A percentile compares a stretch with the other conserved stretches of the same genome.
Evolutionary conservation across 257 asterid species (phyloP).

Genomic region (Pogostemon cablin): DNA sequence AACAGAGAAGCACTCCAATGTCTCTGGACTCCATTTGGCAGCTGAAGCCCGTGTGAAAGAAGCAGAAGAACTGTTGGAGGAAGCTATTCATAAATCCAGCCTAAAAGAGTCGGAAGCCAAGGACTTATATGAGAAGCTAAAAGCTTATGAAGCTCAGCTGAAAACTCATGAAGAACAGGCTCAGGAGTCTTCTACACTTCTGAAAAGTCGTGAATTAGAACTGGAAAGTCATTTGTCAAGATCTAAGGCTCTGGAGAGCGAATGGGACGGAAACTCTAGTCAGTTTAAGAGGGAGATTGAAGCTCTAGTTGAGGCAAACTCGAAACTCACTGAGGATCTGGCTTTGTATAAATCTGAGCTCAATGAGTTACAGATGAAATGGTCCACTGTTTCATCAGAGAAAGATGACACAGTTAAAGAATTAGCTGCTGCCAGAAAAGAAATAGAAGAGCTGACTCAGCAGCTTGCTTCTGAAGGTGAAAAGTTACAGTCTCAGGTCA

Average conservation of each 20-base stretch:
- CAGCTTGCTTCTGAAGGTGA: conserved; percentile 66
- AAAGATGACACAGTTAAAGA: conserved; percentile 50
- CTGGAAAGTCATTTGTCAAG: conserved; percentile 55
- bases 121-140: conserved; percentile 62
- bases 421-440: conserved; percentile 49
- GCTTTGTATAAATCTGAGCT: conserved; percentile 58
- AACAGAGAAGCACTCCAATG: conserved; percentile 62
- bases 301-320: conserved; percentile 53
- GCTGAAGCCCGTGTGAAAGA: conserved; percentile 65
- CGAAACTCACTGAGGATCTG: conserved; percentile 62
- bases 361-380: conserved; percentile 47
- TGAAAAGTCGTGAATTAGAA: conserved; percentile 56
- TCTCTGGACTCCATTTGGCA: conserved; percentile 59
- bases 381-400: conserved; percentile 49
- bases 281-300: conserved; percentile 56
- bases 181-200: conserved; percentile 50
- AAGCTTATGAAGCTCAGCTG: conserved; percentile 59
- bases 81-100: conserved; percentile 54
- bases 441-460: conserved; percentile 59
- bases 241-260: conserved; percentile 57
- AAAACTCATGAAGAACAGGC: conserved; percentile 56
- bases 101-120: conserved; percentile 73
- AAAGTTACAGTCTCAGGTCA: conserved; percentile 80
- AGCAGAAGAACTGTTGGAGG: conserved; percentile 66
- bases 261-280: conserved; percentile 48